These are phyloP conservation scores for Leishmania arabica DNA, from an alignment of 208 protist genomes.

Conservation along the genomic window DNA sequence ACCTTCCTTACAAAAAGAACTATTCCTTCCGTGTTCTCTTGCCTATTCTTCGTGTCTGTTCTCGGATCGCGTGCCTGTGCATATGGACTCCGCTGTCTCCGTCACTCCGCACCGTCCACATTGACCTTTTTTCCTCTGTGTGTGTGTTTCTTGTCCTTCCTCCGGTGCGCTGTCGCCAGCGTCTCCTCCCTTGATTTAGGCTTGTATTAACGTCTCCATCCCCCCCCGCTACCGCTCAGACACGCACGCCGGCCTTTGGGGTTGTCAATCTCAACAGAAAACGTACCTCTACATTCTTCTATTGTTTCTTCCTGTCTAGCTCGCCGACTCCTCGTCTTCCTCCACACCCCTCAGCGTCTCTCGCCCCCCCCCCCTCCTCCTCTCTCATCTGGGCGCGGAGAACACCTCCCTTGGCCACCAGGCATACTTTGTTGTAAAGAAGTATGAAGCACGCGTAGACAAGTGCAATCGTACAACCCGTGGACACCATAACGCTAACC, in stretches of 20 bases:
- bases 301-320: background rate
- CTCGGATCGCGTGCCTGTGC: background rate
- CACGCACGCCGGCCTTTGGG: background rate
- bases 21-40: background rate
- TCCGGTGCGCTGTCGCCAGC: background rate
- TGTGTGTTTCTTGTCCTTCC: background rate
- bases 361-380: background rate
- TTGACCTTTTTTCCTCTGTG: background rate
- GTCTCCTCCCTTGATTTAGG: background rate
- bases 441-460: background rate
- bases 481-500: background rate
- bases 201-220: background rate
- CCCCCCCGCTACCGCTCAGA: background rate
- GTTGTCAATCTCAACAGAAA: background rate
- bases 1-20: background rate
- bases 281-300: background rate
- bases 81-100: background rate
- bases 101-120: background rate
- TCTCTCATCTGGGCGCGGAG: background rate
- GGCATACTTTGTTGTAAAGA: background rate
- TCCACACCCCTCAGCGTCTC: background rate
- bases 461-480: background rate
- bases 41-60: too few species aligned
- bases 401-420: background rate
- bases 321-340: background rate